Percentiles rank a stretch among this genome's conserved stretches.
These are phyloP conservation scores for Arachis monticola DNA, from an alignment of 331 rosid species.

Conservation along the genomic window DNA sequence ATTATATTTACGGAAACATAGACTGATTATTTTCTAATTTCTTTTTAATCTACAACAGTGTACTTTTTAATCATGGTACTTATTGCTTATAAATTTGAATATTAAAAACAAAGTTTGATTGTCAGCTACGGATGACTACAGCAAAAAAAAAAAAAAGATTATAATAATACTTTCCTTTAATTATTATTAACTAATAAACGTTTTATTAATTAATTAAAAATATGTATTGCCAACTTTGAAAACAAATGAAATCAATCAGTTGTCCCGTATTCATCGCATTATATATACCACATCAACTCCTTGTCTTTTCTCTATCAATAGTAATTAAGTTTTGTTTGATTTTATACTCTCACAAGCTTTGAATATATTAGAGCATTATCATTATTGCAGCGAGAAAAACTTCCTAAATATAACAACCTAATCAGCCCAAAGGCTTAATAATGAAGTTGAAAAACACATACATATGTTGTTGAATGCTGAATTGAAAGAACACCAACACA, in stretches of 20 bases:
- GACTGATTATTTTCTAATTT: too few relatives aligned
- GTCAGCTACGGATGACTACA: too few relatives aligned
- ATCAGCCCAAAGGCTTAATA: neutral
- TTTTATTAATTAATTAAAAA: too few relatives aligned
- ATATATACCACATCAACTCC: neutral
- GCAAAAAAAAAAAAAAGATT: too few relatives aligned
- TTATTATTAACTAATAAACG: too few relatives aligned
- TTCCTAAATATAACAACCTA: neutral
- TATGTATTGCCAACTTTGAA: too few relatives aligned
- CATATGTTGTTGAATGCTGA: neutral
- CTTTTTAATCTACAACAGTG: too few relatives aligned
- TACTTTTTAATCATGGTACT: too few relatives aligned
- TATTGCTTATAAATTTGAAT: too few relatives aligned
- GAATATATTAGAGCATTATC: neutral
- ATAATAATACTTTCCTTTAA: too few relatives aligned
- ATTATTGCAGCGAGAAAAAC: neutral
- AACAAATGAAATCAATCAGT: neutral
- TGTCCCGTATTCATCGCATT: neutral
- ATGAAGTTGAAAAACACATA: neutral
- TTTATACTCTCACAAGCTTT: slow-evolving; percentile 17
- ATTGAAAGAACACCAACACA: slow-evolving; percentile 42
- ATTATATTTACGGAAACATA: too few relatives aligned
- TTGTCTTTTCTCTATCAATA: neutral
- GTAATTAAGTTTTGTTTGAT: neutral
- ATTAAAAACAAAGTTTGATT: too few relatives aligned